phyloP scores from a whole-genome alignment of 352 stramenopile species.

The Phytophthora crassamura region DNA sequence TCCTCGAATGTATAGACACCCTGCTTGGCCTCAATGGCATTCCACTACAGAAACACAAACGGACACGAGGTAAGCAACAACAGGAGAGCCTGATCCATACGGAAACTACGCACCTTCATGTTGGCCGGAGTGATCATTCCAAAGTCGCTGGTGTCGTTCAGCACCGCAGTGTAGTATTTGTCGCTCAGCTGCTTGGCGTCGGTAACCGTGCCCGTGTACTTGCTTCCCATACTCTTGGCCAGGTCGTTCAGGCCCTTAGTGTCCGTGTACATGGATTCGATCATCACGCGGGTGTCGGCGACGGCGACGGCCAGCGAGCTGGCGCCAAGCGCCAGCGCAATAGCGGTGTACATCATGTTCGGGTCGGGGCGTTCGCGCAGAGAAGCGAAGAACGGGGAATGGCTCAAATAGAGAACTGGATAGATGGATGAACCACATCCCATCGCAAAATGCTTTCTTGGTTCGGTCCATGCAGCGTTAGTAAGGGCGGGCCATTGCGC shows the following conservation, averaged over 20 bases:
- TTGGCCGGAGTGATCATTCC: slow-evolving; percentile 31
- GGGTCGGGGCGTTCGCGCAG: neutral
- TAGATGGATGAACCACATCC: slow-evolving; percentile 25
- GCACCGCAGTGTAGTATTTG: slow-evolving; percentile 14
- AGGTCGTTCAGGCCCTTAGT: slow-evolving; percentile 24
- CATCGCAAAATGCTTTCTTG: slow-evolving; percentile 34
- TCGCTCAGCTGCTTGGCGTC: slow-evolving; percentile 22
- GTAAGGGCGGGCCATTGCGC: slow-evolving; percentile 6
- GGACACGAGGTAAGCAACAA: neutral
- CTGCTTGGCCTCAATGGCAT: slow-evolving; percentile 25
- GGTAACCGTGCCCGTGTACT: slow-evolving; percentile 32
- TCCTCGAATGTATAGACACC: slow-evolving; percentile 18
- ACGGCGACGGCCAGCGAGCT: slow-evolving; percentile 18
- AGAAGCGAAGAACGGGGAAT: slow-evolving; percentile 21
- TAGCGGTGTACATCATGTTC: slow-evolving; percentile 21
- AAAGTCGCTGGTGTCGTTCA: slow-evolving; percentile 26
- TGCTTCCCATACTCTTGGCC: slow-evolving; percentile 13
- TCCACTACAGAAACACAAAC: slow-evolving; percentile 10
- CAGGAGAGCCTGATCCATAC: neutral
- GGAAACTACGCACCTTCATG: slow-evolving; percentile 29
- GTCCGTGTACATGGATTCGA: slow-evolving; percentile 33
- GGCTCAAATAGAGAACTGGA: slow-evolving; percentile 15
- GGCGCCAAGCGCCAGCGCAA: slow-evolving; percentile 15
- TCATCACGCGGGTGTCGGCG: slow-evolving; percentile 17
- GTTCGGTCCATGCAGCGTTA: slow-evolving; percentile 27